Evolutionary conservation across 805 yeast genomes (phyloP), one percentile per base, ranked within the genome.

Genomic region (Wickerhamiella sorbophila): DNA sequence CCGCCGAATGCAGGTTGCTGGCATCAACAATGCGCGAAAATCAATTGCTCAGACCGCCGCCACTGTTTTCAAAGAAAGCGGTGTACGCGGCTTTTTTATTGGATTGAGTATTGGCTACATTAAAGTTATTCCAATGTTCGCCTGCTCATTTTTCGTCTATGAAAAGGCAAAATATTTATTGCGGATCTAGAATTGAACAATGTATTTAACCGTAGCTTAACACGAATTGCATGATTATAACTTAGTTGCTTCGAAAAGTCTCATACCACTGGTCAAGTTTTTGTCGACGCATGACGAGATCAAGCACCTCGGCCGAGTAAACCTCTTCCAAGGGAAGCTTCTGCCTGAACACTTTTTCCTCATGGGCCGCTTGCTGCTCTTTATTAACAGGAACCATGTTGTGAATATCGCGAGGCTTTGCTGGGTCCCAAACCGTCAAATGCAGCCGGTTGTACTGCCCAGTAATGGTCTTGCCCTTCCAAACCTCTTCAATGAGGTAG

Each of bases 81-180:
- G 99, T 0, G 50, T 81, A 48, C 69, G 75, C 52, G 97, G 99
- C 14, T 87, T 82, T 59, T 91, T 81, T 57, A 93, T 91, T 12
- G 99, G 99, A 1, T 71, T 91, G 53, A 79, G 91, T 50, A 88
- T 91, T 51, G 99, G 99, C 0, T 91, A 86, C 60, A 72, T 91
- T 52, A 91, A 91, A 61, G 94, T 91, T 29, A 75, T 83, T 16
- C 98, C 98, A 6, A 91, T 91, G 98, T 88, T 79, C 54, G 94
- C 97, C 31, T 87, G 96, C 60, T 79, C 95, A 14, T 88, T 88
- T 60, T 87, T 75, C 57, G 95, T 88, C 31, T 91, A 91, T 61
- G 98, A 88, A 62, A 69, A 95, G 45, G 69, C 78, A 62, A 91
- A 91, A 64, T 64, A 65, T 51, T 59, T 67, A 41, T 61, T 91